phyloP scores from a whole-genome alignment of 2,329 filamentous ascomycete genomes.

The Botrytis tulipae region DNA sequence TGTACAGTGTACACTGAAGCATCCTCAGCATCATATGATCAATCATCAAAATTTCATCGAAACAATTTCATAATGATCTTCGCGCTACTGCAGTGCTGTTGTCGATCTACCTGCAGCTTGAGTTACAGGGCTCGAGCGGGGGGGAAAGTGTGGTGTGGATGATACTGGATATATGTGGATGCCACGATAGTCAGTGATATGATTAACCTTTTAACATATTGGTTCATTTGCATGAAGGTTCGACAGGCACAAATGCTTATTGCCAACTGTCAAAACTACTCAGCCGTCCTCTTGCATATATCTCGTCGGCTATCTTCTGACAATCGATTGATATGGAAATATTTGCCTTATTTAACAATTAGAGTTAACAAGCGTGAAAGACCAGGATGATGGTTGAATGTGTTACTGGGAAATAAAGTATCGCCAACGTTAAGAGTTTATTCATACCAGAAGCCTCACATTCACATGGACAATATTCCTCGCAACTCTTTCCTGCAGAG shows the following conservation, averaged over 20 bases:
- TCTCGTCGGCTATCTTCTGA: conserved; percentile 6
- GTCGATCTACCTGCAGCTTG: conserved; percentile 4
- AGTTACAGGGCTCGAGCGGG: background rate
- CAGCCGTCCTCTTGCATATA: conserved; percentile 5
- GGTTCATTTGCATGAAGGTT: background rate
- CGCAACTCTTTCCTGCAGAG: background rate
- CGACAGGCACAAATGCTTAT: conserved; percentile 5
- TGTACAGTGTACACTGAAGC: background rate
- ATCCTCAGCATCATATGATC: conserved; percentile 11
- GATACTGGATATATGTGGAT: background rate
- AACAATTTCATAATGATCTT: background rate
- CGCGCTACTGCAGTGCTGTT: conserved; percentile 6
- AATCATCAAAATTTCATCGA: conserved; percentile 5
- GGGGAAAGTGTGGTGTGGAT: background rate
- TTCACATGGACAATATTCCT: background rate
- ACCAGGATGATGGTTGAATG: background rate
- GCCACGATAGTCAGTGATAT: background rate
- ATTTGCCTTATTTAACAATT: background rate
- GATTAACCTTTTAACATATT: background rate
- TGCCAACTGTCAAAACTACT: conserved; percentile 4
- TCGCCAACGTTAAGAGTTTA: background rate
- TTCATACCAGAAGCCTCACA: background rate
- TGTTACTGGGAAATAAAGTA: background rate
- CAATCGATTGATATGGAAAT: conserved; percentile 11
- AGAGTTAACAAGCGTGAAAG: background rate